phyloP scores from a whole-genome alignment of 192 early-diverging fungal species.

The Backusella westeae region DNA sequence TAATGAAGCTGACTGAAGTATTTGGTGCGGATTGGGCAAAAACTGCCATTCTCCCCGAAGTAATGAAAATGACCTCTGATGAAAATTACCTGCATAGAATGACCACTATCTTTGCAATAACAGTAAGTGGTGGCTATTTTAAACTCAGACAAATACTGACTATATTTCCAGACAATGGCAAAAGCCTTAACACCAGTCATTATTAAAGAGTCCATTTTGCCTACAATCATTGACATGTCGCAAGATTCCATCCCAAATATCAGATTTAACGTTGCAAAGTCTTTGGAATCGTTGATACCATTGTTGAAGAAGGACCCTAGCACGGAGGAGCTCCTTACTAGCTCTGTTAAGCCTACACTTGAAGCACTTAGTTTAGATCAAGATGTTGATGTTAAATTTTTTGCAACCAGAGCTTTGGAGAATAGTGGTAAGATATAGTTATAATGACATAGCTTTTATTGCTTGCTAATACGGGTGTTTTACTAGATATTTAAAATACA shows the following conservation, averaged over 20 bases:
- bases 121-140: constrained; percentile 47
- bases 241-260: constrained; percentile 98
- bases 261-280: constrained; percentile 98
- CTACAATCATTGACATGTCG: constrained; percentile 79
- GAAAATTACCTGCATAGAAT: constrained; percentile 96
- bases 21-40: constrained; percentile 99
- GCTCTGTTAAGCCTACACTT: constrained; percentile 80
- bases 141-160: not conserved
- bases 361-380: constrained; percentile 81
- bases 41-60: constrained; percentile 90
- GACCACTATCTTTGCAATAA: constrained; percentile 96
- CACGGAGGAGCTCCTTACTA: constrained; percentile 56
- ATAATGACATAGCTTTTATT: not conserved
- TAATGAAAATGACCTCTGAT: constrained; percentile 84
- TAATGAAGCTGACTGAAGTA: constrained; percentile 94
- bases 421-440: constrained; percentile 27
- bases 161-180: constrained; percentile 69
- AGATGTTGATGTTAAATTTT: constrained; percentile 95
- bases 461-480: not conserved
- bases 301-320: constrained; percentile 67
- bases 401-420: constrained; percentile 74
- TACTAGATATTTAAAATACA: not conserved
- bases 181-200: constrained; percentile 84
- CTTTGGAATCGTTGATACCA: constrained; percentile 81
- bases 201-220: constrained; percentile 85